Percentiles rank a stretch among this genome's conserved stretches.
phyloP scores from a whole-genome alignment of 2,329 filamentous ascomycete species.

The Claviceps maximensis region DNA sequence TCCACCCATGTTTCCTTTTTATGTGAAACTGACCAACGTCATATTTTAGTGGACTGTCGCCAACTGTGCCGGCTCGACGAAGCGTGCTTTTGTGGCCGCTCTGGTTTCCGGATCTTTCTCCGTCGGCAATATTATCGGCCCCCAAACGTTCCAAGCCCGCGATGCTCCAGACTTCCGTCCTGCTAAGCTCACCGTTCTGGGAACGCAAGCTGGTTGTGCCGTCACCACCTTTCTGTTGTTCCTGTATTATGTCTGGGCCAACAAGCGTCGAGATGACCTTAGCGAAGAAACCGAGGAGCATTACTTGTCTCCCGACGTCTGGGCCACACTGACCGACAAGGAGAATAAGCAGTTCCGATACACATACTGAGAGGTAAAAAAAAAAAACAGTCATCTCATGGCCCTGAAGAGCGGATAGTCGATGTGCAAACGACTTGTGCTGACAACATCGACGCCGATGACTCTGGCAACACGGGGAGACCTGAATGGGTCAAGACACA shows the following conservation, averaged over 20 bases:
- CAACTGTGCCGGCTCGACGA: slow-evolving; percentile 39
- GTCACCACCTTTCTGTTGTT: slow-evolving; percentile 30
- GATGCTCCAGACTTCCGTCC: slow-evolving; percentile 39
- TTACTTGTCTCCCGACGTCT: slow-evolving; percentile 29
- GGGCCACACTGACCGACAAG: slow-evolving; percentile 38
- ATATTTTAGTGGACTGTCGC: slow-evolving; percentile 29
- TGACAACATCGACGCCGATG: too few species aligned
- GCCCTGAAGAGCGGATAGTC: too few species aligned
- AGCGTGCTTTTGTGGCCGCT: slow-evolving; percentile 36
- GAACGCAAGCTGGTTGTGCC: slow-evolving; percentile 31
- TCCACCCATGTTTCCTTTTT: neutral
- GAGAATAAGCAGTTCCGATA: slow-evolving; percentile 47
- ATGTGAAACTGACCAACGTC: neutral
- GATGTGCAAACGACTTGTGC: too few species aligned
- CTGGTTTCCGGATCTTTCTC: slow-evolving; percentile 37
- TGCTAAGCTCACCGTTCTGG: slow-evolving; percentile 42
- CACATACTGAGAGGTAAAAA: slow-evolving; percentile 20
- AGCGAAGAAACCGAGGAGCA: slow-evolving; percentile 24
- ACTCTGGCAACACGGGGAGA: too few species aligned
- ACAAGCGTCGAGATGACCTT: slow-evolving; percentile 23
- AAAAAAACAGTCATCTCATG: too few species aligned
- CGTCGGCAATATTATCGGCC: slow-evolving; percentile 42
- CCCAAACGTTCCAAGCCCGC: slow-evolving; percentile 38
- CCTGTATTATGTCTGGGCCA: slow-evolving; percentile 37
- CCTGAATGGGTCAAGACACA: neutral